Conservation (phyloP, 2,329 filamentous ascomycete species). For the Trichoderma cornu-damae region DNA sequence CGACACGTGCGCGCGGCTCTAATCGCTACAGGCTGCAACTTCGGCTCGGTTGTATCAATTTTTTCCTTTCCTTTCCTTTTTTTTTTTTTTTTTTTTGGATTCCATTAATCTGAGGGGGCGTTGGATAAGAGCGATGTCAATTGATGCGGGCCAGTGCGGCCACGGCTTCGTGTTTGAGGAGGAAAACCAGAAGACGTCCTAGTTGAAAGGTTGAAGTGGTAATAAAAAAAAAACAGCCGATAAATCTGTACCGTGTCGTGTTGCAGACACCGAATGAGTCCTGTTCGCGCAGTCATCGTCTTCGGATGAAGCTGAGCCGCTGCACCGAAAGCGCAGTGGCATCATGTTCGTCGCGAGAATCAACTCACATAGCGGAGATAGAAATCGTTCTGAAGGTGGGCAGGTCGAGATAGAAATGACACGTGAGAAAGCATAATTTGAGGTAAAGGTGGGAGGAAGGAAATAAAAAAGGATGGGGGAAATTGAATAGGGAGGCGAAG, state of each 20-base stretch:
- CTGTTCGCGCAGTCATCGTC: neutral
- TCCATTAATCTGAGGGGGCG: conserved; percentile 8
- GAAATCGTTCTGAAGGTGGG: conserved; percentile 3
- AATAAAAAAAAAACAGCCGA: neutral
- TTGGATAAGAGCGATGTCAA: conserved; percentile 1
- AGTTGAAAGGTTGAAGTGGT: neutral
- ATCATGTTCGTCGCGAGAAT: conserved; percentile 13
- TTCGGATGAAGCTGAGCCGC: neutral
- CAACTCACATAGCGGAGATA: conserved; percentile 16
- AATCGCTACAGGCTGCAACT: neutral
- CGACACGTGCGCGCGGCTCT: conserved; percentile 13
- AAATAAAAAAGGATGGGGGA: conserved; percentile 20
- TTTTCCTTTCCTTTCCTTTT: too few species aligned
- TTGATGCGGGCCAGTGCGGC: conserved; percentile 8
- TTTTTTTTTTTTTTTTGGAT: too few species aligned
- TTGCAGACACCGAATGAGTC: conserved; percentile 4
- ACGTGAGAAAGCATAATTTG: conserved; percentile 25
- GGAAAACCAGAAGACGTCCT: conserved; percentile 1
- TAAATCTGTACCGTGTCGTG: conserved; percentile 3
- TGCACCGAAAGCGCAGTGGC: conserved; percentile 6
- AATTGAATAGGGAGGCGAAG: conserved; percentile 23
- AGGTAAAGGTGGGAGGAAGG: conserved; percentile 22
- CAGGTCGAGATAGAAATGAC: conserved; percentile 21
- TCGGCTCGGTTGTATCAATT: conserved; percentile 1
- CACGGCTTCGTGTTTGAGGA: conserved; percentile 1